Base-by-base conservation (phyloP, 148 eudicot species). In the Silene conica region DNA sequence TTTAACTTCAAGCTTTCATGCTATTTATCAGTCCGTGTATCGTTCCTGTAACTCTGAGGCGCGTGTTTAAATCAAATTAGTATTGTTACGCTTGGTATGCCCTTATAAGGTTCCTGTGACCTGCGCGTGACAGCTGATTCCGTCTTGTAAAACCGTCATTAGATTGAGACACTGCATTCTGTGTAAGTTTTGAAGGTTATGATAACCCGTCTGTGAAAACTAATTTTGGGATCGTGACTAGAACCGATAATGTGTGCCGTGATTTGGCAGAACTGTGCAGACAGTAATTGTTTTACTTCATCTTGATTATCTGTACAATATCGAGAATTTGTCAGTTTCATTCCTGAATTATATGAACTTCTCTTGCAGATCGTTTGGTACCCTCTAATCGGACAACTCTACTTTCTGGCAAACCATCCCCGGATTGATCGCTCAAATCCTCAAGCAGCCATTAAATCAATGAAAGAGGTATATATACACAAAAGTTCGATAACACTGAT, bases 351-450 rank as follows among this genome's bases (percentile, higher is more conserved):
- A 22, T 61, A 5, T 64, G 15, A 34, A 67, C 6, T 45, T 11
- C 20, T 45, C 55, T 25, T 70, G 74, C 77, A 83, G 86, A 83
- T 83, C 62, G 70, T 80, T 72, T 80, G 78, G 81, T 83, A 83
- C 74, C 86, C 86, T 12, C 61, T 80, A 9, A 75, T 83, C 19
- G 86, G 86, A 72, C 86, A 81, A 64, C 69, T 84, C 11, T 80
- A 78, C 55, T 72, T 71, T 46, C 31, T 81, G 10, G 80, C 83
- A 9, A 80, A 84, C 71, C 86, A 84, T 81, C 86, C 80, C 10
- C 84, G 82, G 9, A 84, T 81, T 41, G 86, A 84, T 55, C 81
- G 77, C 28, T 80, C 83, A 69, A 84, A 81, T 72, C 82, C 78
- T 55, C 19, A 68, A 12, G 80, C 82, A 45, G 86, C 86, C 73